Evolutionary conservation across 192 early-diverging fungal species (phyloP).

Genomic region (Coemansia sp.): DNA sequence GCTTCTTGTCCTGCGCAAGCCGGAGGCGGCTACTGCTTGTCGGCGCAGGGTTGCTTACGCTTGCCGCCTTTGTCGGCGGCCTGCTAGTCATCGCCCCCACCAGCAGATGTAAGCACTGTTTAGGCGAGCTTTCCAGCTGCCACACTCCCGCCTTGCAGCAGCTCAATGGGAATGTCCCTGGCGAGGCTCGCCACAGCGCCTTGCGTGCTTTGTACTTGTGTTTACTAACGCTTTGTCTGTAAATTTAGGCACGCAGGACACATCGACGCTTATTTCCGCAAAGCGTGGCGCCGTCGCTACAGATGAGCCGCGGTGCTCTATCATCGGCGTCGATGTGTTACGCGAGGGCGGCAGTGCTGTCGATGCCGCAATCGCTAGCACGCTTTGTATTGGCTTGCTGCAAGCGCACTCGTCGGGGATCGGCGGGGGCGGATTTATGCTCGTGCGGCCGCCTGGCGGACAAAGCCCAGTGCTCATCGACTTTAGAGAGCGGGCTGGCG

Average conservation of each 20-base stretch:
- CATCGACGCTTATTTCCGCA: conserved; percentile 37
- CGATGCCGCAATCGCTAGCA: conserved; percentile 85
- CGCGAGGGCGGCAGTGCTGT: conserved; percentile 88
- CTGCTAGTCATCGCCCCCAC: conserved; percentile 7
- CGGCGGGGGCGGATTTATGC: conserved; percentile 95
- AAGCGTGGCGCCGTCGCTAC: conserved; percentile 69
- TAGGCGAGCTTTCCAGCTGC: no score
- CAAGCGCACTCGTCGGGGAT: conserved; percentile 90
- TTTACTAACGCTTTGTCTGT: background rate
- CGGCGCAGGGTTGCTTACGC: conserved; percentile 8
- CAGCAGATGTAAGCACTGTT: conserved; percentile 14
- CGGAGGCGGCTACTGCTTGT: conserved; percentile 10
- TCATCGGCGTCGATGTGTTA: conserved; percentile 71
- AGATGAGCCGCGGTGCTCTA: conserved; percentile 70
- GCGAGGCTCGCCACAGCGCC: background rate
- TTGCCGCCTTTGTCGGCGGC: conserved; percentile 28
- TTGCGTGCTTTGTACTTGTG: background rate
- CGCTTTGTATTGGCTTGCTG: conserved; percentile 87
- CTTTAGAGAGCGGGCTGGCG: conserved; percentile 87
- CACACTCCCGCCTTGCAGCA: background rate
- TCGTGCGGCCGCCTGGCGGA: conserved; percentile 67
- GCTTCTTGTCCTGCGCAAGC: background rate
- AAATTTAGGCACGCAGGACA: conserved; percentile 16
- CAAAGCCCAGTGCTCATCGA: conserved; percentile 70
- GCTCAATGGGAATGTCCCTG: background rate